These are phyloP conservation scores for Mortierella sp. DNA, from an alignment of 371 early-diverging fungal species.

Conservation along the genomic window DNA sequence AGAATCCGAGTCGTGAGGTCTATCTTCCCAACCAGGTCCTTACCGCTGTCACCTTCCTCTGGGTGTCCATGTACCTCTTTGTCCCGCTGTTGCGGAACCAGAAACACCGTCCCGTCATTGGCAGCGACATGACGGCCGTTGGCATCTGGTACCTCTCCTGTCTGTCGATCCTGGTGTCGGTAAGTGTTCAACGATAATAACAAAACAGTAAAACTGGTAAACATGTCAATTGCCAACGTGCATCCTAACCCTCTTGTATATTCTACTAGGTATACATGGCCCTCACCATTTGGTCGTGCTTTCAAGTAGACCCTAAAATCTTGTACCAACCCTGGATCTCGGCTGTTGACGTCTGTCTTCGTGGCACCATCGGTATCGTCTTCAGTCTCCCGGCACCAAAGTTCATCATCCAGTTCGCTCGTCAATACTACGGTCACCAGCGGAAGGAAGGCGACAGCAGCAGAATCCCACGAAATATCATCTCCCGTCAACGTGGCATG, in stretches of 20 bases:
- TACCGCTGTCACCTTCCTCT: slow-evolving; percentile 34
- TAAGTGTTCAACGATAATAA: slow-evolving; percentile 13
- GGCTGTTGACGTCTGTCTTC: slow-evolving; percentile 46
- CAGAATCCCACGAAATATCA: not conserved
- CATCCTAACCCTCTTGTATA: not conserved
- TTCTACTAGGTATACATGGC: slow-evolving; percentile 23
- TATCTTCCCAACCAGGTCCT: slow-evolving; percentile 38
- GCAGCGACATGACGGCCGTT: slow-evolving; percentile 47
- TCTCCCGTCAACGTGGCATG: not conserved
- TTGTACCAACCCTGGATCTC: slow-evolving; percentile 23
- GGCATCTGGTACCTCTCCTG: slow-evolving; percentile 53
- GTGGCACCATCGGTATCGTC: slow-evolving; percentile 34
- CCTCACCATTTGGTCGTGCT: slow-evolving; percentile 27
- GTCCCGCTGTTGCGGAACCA: slow-evolving; percentile 43
- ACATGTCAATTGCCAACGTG: not conserved
- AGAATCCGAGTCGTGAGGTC: slow-evolving; percentile 7
- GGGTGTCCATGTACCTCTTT: slow-evolving; percentile 47
- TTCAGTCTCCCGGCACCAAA: slow-evolving; percentile 44
- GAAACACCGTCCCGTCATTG: slow-evolving; percentile 32
- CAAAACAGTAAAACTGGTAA: not conserved
- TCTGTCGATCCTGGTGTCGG: slow-evolving; percentile 20
- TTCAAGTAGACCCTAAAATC: not conserved
- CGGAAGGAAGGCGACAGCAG: slow-evolving; percentile 4
- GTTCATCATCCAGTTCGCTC: slow-evolving; percentile 33
- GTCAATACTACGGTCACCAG: slow-evolving; percentile 18